Percentiles rank a stretch among this genome's conserved stretches.
phyloP scores from a whole-genome alignment of 352 stramenopile genomes.

The Pythium vanterpoolii region DNA sequence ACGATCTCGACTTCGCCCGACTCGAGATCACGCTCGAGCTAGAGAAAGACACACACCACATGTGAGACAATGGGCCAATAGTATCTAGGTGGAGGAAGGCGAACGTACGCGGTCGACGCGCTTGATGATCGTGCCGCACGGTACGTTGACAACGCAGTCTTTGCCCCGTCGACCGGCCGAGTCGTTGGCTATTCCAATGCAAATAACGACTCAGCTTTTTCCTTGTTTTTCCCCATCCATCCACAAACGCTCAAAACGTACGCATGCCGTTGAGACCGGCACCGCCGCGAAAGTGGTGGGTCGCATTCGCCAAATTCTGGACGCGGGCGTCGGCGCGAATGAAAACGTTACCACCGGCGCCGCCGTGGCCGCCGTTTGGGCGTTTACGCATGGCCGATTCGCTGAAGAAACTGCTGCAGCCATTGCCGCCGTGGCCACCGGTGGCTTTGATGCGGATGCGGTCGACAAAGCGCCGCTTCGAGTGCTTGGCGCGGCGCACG shows the following conservation, averaged over 20 bases:
- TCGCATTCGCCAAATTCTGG: conserved; percentile 82
- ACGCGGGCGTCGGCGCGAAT: conserved; percentile 70
- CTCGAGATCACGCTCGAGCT: conserved; percentile 74
- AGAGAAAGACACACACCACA: not conserved
- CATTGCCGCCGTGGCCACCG: conserved; percentile 84
- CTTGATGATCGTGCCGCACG: conserved; percentile 86
- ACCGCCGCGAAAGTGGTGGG: conserved; percentile 81
- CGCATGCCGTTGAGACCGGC: conserved; percentile 79
- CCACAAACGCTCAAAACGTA: conserved; percentile 35
- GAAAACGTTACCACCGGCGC: conserved; percentile 76
- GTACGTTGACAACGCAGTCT: conserved; percentile 77
- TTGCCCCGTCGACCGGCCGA: conserved; percentile 73
- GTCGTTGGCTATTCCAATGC: conserved; percentile 57
- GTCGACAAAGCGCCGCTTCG: conserved; percentile 89
- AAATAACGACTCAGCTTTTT: not conserved
- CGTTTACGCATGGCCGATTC: conserved; percentile 59
- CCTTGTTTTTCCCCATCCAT: not conserved
- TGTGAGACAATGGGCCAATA: not conserved
- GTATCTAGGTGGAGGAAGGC: not conserved
- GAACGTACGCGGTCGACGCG: conserved; percentile 67
- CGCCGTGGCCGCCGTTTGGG: conserved; percentile 82
- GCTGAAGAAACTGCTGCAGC: conserved; percentile 86
- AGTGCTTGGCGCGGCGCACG: conserved; percentile 78
- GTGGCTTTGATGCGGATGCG: conserved; percentile 88
- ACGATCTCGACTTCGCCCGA: conserved; percentile 80